Percentiles rank a stretch among this genome's conserved stretches.
These are phyloP conservation scores for Paradendryphiella salina DNA, from an alignment of 2,329 filamentous ascomycete genomes.

Conservation along the genomic window DNA sequence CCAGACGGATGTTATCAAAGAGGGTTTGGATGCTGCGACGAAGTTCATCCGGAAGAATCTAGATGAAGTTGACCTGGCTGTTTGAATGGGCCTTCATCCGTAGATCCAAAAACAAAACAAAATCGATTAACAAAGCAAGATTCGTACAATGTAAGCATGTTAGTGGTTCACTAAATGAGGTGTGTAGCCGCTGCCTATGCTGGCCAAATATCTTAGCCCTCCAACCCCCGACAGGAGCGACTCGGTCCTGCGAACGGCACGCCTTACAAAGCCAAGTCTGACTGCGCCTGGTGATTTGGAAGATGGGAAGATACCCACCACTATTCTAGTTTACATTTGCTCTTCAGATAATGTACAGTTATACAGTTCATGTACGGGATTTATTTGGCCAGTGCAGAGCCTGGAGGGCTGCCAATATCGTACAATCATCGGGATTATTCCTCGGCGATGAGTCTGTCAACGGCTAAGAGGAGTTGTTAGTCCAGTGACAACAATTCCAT, in stretches of 20 bases:
- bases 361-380: background rate
- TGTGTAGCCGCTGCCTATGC: background rate
- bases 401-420: background rate
- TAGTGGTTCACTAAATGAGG: too few relatives aligned
- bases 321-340: background rate
- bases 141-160: too few relatives aligned
- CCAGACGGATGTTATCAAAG: slow-evolving; percentile 68
- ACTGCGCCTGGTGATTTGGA: background rate
- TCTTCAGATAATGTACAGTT: background rate
- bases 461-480: slow-evolving; percentile 26
- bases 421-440: slow-evolving; percentile 20
- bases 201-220: background rate
- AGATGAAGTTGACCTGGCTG: slow-evolving; percentile 54
- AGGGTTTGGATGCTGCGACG: slow-evolving; percentile 62
- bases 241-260: background rate
- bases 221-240: background rate
- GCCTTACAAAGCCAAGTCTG: background rate
- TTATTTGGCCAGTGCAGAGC: too few relatives aligned
- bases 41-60: slow-evolving; percentile 61
- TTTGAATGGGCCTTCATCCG: background rate
- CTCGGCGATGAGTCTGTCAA: slow-evolving; percentile 39
- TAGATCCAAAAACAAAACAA: too few relatives aligned
- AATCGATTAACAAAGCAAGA: too few relatives aligned
- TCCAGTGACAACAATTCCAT: too few relatives aligned
- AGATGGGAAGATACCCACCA: background rate